Evolutionary conservation across 768 basidiomycete species (phyloP).

Genomic region (Hortiboletus campestris): DNA sequence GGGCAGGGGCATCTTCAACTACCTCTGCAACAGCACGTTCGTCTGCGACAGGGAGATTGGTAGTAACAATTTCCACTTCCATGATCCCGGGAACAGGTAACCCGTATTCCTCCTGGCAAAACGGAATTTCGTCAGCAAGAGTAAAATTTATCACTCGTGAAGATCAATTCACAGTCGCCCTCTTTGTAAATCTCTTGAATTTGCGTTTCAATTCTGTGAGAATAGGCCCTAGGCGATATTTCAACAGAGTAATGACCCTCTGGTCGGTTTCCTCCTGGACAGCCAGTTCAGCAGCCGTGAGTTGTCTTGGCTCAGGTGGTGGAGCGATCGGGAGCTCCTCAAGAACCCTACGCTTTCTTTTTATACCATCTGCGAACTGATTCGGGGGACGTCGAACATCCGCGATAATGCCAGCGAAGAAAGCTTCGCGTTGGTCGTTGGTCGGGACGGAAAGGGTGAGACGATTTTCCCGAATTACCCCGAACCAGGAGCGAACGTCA

Average conservation of each 20-base stretch:
- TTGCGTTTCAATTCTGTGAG: constrained; percentile 88
- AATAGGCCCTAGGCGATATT: constrained; percentile 88
- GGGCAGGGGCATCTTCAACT: constrained; percentile 30
- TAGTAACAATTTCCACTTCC: constrained; percentile 37
- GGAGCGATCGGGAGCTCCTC: constrained; percentile 88
- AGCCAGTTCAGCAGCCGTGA: constrained; percentile 77
- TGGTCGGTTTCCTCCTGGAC: constrained; percentile 82
- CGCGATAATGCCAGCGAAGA: constrained; percentile 72
- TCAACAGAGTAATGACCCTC: constrained; percentile 73
- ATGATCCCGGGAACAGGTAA: constrained; percentile 29
- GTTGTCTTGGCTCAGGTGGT: constrained; percentile 81
- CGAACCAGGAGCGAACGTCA: constrained; percentile 93
- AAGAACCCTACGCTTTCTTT: constrained; percentile 77
- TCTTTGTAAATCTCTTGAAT: constrained; percentile 86
- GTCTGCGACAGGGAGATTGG: constrained; percentile 37
- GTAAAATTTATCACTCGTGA: not conserved
- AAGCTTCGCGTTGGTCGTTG: constrained; percentile 56
- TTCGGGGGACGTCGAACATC: constrained; percentile 77
- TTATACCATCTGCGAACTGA: constrained; percentile 85
- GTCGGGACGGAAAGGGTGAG: constrained; percentile 59
- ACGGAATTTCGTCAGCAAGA: constrained; percentile 10
- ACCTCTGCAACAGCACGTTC: constrained; percentile 46
- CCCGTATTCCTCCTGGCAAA: constrained; percentile 69
- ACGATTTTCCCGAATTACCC: constrained; percentile 68
- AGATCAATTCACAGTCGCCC: constrained; percentile 57